phyloP scores from a whole-genome alignment of 495 filamentous ascomycete species.

The Aspergillus panamensis region DNA sequence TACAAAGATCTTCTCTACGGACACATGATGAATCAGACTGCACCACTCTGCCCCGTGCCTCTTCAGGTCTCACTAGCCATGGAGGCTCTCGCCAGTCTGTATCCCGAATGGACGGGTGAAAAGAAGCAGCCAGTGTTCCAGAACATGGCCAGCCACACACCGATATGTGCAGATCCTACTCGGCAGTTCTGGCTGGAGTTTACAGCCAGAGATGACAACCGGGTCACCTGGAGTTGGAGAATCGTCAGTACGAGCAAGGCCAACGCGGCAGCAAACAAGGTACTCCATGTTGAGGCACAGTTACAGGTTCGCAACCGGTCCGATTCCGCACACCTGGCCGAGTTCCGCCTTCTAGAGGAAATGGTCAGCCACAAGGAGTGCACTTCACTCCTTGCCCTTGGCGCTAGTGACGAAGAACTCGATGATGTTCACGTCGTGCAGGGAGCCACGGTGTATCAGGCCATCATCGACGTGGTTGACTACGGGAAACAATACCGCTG shows the following conservation, averaged over 20 bases:
- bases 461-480: slow-evolving; percentile 42
- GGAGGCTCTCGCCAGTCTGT: slow-evolving; percentile 39
- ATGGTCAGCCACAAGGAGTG: slow-evolving; percentile 36
- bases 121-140: slow-evolving; percentile 30
- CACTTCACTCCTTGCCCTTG: slow-evolving; percentile 22
- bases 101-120: slow-evolving; percentile 20
- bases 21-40: slow-evolving; percentile 45
- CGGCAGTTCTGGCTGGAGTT: slow-evolving; percentile 36
- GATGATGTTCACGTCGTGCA: slow-evolving; percentile 41
- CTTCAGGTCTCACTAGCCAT: slow-evolving; percentile 44
- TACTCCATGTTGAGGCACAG: not conserved
- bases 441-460: slow-evolving; percentile 42
- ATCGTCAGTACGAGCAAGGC: not conserved
- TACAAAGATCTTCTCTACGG: slow-evolving; percentile 35
- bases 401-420: slow-evolving; percentile 22
- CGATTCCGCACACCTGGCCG: slow-evolving; percentile 1
- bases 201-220: slow-evolving; percentile 12
- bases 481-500: slow-evolving; percentile 42
- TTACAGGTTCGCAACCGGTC: not conserved
- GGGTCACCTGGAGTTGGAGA: slow-evolving; percentile 18
- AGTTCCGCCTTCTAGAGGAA: slow-evolving; percentile 42
- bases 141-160: slow-evolving; percentile 32
- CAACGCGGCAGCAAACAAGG: not conserved
- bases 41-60: slow-evolving; percentile 44
- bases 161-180: slow-evolving; percentile 35